These are phyloP conservation scores for Trichophyton benhamiae DNA, from an alignment of 2,329 filamentous ascomycete species.

Conservation along the genomic window DNA sequence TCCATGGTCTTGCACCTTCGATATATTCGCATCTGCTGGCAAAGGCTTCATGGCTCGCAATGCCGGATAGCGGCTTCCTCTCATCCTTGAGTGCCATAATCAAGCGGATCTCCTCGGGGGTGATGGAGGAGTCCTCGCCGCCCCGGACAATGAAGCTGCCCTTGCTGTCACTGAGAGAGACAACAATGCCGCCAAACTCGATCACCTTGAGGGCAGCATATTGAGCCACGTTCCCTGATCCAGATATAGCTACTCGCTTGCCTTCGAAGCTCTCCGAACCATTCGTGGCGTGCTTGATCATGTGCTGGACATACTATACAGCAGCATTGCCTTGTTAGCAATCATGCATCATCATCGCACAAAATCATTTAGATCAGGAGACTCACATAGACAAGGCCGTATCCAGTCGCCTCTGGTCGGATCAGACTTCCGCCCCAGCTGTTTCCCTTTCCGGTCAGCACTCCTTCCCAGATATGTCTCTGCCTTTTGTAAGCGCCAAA, in stretches of 20 bases:
- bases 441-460: conserved; percentile 89
- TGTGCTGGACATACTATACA: conserved; percentile 68
- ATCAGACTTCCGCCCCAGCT: conserved; percentile 90
- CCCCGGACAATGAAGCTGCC: conserved; percentile 66
- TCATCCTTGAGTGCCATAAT: conserved; percentile 80
- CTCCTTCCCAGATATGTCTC: conserved; percentile 86
- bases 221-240: conserved; percentile 95
- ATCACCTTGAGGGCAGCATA: conserved; percentile 94
- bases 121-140: conserved; percentile 51
- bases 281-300: conserved; percentile 71
- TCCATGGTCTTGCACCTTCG: conserved; percentile 78
- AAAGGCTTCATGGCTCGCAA: conserved; percentile 46
- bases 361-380: conserved; percentile 8
- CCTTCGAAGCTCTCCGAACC: conserved; percentile 75
- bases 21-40: conserved; percentile 69
- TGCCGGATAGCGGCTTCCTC: conserved; percentile 66
- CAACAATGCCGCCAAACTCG: conserved; percentile 82
- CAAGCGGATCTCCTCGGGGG: conserved; percentile 61
- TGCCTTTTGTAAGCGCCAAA: conserved; percentile 87
- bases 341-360: background rate
- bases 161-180: conserved; percentile 88
- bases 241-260: conserved; percentile 91
- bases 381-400: conserved; percentile 76
- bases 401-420: conserved; percentile 91
- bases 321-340: conserved; percentile 3